Conservation (phyloP, 1,284 basidiomycete genomes). For the Ceratobasidium sp. region DNA sequence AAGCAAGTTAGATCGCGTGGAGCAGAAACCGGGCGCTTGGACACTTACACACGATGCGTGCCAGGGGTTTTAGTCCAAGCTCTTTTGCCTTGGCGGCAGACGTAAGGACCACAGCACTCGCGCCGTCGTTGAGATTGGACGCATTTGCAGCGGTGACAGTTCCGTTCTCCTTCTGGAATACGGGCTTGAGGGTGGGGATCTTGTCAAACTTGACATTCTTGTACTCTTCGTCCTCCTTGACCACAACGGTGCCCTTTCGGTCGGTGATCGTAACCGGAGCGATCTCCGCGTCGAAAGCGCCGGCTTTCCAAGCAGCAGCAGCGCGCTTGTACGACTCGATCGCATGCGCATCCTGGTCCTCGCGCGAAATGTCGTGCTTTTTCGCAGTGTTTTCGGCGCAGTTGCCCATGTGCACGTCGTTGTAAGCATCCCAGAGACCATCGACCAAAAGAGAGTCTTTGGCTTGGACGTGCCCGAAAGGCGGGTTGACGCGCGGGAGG, state of each 20-base stretch:
- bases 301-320: slow-evolving; percentile 86
- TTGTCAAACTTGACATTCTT: slow-evolving; percentile 94
- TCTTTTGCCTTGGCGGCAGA: slow-evolving; percentile 88
- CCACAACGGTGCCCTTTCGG: slow-evolving; percentile 82
- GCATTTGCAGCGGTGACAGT: slow-evolving; percentile 96
- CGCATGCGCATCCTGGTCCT: slow-evolving; percentile 87
- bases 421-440: slow-evolving; percentile 95
- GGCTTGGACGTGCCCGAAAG: slow-evolving; percentile 88
- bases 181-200: slow-evolving; percentile 82
- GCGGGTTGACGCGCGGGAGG: slow-evolving; percentile 83
- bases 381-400: slow-evolving; percentile 90
- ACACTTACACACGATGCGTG: slow-evolving; percentile 84
- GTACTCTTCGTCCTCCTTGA: slow-evolving; percentile 97
- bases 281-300: slow-evolving; percentile 87
- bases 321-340: slow-evolving; percentile 95
- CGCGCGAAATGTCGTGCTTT: slow-evolving; percentile 82
- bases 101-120: slow-evolving; percentile 94
- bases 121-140: slow-evolving; percentile 94
- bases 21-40: slow-evolving; percentile 46
- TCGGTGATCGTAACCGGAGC: slow-evolving; percentile 93
- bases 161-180: slow-evolving; percentile 87
- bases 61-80: slow-evolving; percentile 87
- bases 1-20: slow-evolving; percentile 47
- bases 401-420: slow-evolving; percentile 95
- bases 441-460: slow-evolving; percentile 90